A percentile compares a stretch with the other conserved stretches of the same genome.
Conservation (phyloP, 805 yeast species). For the Soucietia sequanensis region DNA sequence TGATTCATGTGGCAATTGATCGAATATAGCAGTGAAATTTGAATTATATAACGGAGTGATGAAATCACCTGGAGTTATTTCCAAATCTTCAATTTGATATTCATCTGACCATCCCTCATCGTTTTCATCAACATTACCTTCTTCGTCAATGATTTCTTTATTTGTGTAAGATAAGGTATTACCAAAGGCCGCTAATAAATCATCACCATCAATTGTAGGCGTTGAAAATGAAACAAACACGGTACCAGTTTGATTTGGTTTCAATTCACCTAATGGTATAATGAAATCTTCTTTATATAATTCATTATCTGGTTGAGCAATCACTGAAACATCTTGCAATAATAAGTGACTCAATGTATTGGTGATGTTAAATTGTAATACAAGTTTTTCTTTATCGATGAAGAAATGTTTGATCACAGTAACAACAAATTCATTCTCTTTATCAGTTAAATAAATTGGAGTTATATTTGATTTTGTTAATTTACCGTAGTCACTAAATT, state of each 20-base stretch:
- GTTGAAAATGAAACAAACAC: conserved; percentile 75
- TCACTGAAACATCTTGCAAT: conserved; percentile 72
- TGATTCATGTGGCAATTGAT: conserved; percentile 61
- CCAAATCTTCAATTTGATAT: conserved; percentile 82
- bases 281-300: conserved; percentile 66
- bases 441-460: conserved; percentile 73
- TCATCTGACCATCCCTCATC: conserved; percentile 90
- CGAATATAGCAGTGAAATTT: conserved; percentile 70
- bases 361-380: conserved; percentile 76
- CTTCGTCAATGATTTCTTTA: conserved; percentile 74
- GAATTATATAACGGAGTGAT: conserved; percentile 75
- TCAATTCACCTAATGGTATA: conserved; percentile 68
- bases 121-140: conserved; percentile 61
- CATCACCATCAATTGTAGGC: conserved; percentile 48
- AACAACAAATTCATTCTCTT: conserved; percentile 91
- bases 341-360: conserved; percentile 81
- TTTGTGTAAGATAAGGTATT: conserved; percentile 72
- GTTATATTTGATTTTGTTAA: conserved; percentile 67
- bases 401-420: conserved; percentile 81
- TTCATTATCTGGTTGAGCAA: conserved; percentile 61
- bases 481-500: conserved; percentile 69
- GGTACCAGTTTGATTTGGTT: conserved; percentile 69
- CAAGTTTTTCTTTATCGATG: conserved; percentile 60
- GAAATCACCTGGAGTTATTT: conserved; percentile 77
- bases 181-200: conserved; percentile 47